Conservation (phyloP, 331 rosid species). For the Malus hybrid region DNA sequence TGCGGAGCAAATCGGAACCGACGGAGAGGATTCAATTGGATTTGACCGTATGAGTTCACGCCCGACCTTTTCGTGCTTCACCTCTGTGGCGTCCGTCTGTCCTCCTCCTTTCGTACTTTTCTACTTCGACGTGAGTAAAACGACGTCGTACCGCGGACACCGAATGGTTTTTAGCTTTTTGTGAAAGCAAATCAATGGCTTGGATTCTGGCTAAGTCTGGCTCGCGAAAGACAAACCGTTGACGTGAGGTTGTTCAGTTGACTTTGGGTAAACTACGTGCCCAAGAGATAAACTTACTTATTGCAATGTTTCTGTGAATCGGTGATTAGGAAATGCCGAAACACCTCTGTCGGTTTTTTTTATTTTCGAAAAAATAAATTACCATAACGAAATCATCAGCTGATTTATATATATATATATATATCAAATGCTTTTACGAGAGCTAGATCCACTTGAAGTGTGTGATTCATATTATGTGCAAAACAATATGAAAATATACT, state of each 20-base stretch:
- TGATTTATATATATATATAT: too few relatives aligned
- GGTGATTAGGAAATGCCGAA: too few relatives aligned
- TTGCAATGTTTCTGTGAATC: too few relatives aligned
- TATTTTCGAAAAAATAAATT: too few relatives aligned
- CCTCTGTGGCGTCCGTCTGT: background rate
- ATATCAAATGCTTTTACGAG: too few relatives aligned
- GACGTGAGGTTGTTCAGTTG: slow-evolving; percentile 12
- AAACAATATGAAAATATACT: too few relatives aligned
- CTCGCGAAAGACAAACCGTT: slow-evolving; percentile 12
- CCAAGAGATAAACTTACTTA: background rate
- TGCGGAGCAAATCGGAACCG: slow-evolving; percentile 17
- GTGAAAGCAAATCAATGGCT: background rate
- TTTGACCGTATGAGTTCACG: slow-evolving; percentile 11
- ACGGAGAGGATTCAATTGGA: slow-evolving; percentile 8
- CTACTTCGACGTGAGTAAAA: background rate
- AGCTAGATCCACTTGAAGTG: too few relatives aligned
- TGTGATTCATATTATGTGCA: too few relatives aligned
- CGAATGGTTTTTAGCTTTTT: too few relatives aligned
- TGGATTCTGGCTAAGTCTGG: background rate
- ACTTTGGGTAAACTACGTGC: background rate
- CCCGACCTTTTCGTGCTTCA: background rate
- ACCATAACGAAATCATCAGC: too few relatives aligned
- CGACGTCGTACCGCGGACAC: slow-evolving; percentile 10
- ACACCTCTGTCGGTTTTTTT: too few relatives aligned
- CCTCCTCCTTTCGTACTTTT: background rate